phyloP scores from a whole-genome alignment of 169 alveolate species.

The Cryptosporidium tyzzeri region DNA sequence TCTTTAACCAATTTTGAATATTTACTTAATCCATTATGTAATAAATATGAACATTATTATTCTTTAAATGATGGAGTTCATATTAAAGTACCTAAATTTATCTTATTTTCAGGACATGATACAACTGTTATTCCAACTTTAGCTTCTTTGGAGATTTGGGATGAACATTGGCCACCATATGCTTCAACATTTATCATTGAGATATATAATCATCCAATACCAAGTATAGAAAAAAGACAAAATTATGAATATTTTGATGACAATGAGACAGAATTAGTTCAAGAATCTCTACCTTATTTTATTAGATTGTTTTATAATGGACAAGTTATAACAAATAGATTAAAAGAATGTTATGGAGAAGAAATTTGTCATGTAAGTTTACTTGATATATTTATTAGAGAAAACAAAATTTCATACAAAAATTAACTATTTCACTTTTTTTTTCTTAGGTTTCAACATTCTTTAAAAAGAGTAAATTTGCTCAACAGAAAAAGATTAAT shows the following conservation, averaged over 20 bases:
- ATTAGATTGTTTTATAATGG: conserved; percentile 58
- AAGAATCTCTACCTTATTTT: conserved; percentile 29
- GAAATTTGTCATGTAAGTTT: conserved; percentile 75
- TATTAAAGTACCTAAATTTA: conserved; percentile 53
- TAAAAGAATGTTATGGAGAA: neutral
- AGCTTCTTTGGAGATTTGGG: conserved; percentile 67
- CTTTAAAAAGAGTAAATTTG: conserved; percentile 42
- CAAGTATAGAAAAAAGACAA: neutral
- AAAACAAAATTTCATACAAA: neutral
- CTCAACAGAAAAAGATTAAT: conserved; percentile 36
- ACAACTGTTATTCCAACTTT: conserved; percentile 69
- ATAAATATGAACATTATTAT: neutral
- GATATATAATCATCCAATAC: conserved; percentile 16
- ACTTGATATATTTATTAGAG: neutral
- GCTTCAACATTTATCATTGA: conserved; percentile 74
- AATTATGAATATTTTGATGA: neutral
- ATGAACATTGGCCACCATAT: conserved; percentile 73
- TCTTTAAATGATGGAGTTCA: neutral
- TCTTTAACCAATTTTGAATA: too few species aligned
- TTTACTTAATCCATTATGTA: conserved; percentile 9
- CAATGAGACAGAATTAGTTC: neutral
- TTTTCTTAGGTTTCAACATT: conserved; percentile 18
- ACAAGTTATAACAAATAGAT: conserved; percentile 31
- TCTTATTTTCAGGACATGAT: conserved; percentile 70
- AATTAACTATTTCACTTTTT: neutral